Conservation (phyloP, 2,329 filamentous ascomycete genomes). For the Lojkania enalia region DNA sequence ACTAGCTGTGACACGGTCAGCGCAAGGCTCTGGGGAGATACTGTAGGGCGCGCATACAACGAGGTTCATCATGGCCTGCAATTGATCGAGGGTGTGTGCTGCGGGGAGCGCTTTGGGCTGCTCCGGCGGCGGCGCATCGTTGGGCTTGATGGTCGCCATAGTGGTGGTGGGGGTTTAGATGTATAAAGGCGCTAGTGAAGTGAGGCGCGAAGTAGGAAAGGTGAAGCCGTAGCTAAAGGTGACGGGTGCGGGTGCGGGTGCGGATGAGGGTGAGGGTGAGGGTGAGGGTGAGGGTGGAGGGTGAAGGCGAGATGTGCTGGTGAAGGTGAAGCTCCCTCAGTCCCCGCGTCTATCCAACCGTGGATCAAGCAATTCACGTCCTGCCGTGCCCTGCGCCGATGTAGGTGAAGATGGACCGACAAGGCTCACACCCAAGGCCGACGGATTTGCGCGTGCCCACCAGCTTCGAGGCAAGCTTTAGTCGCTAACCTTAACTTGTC, state of each 20-base stretch:
- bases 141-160: constrained; percentile 3
- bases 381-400: too few relatives aligned
- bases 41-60: constrained; percentile 43
- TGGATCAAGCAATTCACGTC: too few relatives aligned
- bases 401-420: neutral
- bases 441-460: neutral
- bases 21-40: neutral
- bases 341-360: neutral
- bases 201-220: neutral
- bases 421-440: neutral
- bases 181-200: too few relatives aligned
- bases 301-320: neutral
- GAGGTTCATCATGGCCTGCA: constrained; percentile 53
- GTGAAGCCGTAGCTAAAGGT: neutral
- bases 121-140: constrained; percentile 13
- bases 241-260: neutral
- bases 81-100: constrained; percentile 44
- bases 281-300: neutral
- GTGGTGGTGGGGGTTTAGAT: neutral
- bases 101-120: constrained; percentile 13
- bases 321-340: neutral
- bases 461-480: neutral
- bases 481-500: neutral
- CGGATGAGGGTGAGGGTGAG: neutral
- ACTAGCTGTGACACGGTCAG: constrained; percentile 41